Conservation (phyloP, 2,329 filamentous ascomycete genomes). For the Fusarium liriodendri region DNA sequence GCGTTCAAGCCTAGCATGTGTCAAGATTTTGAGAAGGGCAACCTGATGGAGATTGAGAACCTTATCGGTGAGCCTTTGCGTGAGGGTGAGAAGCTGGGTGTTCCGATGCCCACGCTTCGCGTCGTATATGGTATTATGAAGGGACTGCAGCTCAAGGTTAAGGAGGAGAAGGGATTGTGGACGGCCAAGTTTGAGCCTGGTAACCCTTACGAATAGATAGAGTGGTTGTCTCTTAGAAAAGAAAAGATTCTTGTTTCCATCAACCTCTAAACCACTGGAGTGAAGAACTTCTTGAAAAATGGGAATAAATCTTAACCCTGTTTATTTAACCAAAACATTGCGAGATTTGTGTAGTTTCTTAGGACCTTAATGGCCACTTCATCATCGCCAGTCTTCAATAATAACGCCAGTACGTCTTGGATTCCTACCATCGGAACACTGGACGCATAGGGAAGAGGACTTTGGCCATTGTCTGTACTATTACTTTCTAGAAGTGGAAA, state of each 20-base stretch:
- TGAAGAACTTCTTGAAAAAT: no score
- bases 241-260: neutral
- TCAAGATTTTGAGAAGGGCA: constrained; percentile 60
- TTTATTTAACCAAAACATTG: no score
- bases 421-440: no score
- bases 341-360: no score
- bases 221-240: neutral
- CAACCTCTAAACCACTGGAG: no score
- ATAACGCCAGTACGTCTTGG: no score
- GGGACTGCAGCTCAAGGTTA: constrained; percentile 53
- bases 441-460: no score
- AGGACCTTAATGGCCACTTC: no score
- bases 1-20: constrained; percentile 66
- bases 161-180: constrained; percentile 52
- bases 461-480: no score
- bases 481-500: no score
- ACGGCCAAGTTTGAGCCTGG: constrained; percentile 34
- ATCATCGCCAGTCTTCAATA: no score
- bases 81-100: constrained; percentile 57
- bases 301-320: no score
- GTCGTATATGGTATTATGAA: constrained; percentile 61
- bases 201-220: constrained; percentile 38
- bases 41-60: constrained; percentile 59
- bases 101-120: constrained; percentile 61
- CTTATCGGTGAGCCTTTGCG: constrained; percentile 64